phyloP scores from a whole-genome alignment of 768 basidiomycete genomes.

The Tylopilus felleus region DNA sequence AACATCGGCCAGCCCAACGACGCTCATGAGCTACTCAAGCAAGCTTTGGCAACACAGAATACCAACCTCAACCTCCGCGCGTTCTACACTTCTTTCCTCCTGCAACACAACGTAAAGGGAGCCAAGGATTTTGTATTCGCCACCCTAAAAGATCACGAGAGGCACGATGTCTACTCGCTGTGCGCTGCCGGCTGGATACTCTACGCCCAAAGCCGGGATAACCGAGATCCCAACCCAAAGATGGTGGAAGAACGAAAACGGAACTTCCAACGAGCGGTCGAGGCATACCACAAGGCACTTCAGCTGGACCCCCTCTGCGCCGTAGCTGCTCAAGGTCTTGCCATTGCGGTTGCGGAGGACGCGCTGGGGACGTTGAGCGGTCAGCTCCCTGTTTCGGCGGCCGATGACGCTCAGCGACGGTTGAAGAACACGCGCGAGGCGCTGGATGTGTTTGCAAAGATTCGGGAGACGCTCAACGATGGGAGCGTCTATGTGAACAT shows the following conservation, averaged over 20 bases:
- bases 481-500: slow-evolving; percentile 94
- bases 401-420: slow-evolving; percentile 65
- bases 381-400: slow-evolving; percentile 41
- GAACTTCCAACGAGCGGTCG: slow-evolving; percentile 78
- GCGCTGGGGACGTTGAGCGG: slow-evolving; percentile 69
- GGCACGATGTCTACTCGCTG: slow-evolving; percentile 86
- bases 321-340: slow-evolving; percentile 92
- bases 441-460: slow-evolving; percentile 83
- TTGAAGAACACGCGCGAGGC: slow-evolving; percentile 81
- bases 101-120: slow-evolving; percentile 66
- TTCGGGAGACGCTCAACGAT: slow-evolving; percentile 78
- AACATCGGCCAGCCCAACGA: slow-evolving; percentile 69
- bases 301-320: slow-evolving; percentile 82
- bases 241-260: slow-evolving; percentile 62
- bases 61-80: slow-evolving; percentile 85
- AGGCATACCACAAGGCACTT: slow-evolving; percentile 91
- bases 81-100: slow-evolving; percentile 90
- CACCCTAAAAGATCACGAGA: slow-evolving; percentile 82
- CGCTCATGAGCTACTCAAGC: slow-evolving; percentile 87
- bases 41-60: slow-evolving; percentile 76
- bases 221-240: slow-evolving; percentile 55
- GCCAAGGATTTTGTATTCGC: slow-evolving; percentile 90
- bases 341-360: slow-evolving; percentile 92
- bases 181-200: slow-evolving; percentile 86
- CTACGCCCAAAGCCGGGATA: slow-evolving; percentile 85